phyloP scores from a whole-genome alignment of 164 flowering plant species.

The Platanus orientalis region DNA sequence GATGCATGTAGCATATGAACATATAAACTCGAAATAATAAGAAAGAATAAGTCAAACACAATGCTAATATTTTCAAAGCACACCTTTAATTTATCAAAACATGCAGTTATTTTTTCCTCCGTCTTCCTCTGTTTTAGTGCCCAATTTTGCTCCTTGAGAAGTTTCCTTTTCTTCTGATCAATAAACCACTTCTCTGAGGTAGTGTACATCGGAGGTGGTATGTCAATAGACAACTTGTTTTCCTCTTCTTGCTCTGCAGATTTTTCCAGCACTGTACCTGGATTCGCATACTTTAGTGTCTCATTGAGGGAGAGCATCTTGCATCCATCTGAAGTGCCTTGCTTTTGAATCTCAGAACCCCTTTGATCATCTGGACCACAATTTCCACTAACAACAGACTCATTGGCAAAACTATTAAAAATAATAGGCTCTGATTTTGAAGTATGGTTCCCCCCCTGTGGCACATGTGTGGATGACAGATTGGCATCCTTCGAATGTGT shows the following conservation, averaged over 20 bases:
- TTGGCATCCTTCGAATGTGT: constrained; percentile 28
- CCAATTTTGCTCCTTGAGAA: constrained; percentile 53
- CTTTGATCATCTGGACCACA: constrained; percentile 19
- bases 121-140: constrained; percentile 60
- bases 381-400: constrained; percentile 3
- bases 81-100: constrained; percentile 75
- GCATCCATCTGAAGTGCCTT: constrained; percentile 22
- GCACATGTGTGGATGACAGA: constrained; percentile 19
- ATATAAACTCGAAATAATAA: too few relatives aligned
- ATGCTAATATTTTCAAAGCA: constrained; percentile 4
- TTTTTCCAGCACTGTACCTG: constrained; percentile 17
- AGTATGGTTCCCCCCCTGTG: constrained; percentile 29
- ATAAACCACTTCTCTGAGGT: constrained; percentile 84
- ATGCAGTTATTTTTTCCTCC: constrained; percentile 50
- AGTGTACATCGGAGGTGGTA: constrained; percentile 60
- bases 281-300: constrained; percentile 13
- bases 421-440: constrained; percentile 5
- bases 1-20: too few relatives aligned
- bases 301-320: constrained; percentile 18
- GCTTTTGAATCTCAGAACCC: constrained; percentile 25
- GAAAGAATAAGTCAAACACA: not conserved
- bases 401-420: constrained; percentile 6
- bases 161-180: constrained; percentile 64
- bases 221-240: constrained; percentile 26
- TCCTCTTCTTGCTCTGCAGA: constrained; percentile 40